phyloP scores from a whole-genome alignment of 225 moss, liverwort and hornwort species.

The Physcomitrellopsis africana region DNA sequence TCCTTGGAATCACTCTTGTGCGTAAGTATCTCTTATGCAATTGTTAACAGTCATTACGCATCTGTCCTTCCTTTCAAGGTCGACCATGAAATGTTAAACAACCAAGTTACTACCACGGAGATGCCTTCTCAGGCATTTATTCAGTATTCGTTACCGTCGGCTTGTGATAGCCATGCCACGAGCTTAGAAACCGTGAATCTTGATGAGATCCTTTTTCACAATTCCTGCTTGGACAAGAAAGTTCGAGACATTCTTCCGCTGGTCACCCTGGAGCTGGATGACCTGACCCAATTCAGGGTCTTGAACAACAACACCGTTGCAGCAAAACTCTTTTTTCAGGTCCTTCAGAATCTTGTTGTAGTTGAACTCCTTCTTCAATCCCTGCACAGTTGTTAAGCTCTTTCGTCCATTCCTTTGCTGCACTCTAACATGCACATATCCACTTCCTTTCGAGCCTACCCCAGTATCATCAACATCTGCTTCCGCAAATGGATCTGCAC shows the following conservation, averaged over 20 bases:
- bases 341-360: constrained; percentile 82
- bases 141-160: not conserved
- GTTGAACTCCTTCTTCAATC: constrained; percentile 76
- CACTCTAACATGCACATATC: constrained; percentile 80
- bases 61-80: too few species aligned
- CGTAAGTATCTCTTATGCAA: too few species aligned
- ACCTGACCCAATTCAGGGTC: constrained; percentile 78
- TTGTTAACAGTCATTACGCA: too few species aligned
- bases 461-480: constrained; percentile 77
- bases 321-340: constrained; percentile 80
- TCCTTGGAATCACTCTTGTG: too few species aligned
- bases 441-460: constrained; percentile 62
- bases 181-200: constrained; percentile 73
- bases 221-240: constrained; percentile 65
- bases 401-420: constrained; percentile 85
- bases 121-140: constrained; percentile 14
- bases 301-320: constrained; percentile 78
- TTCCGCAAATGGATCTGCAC: constrained; percentile 74
- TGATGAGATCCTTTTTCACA: constrained; percentile 79
- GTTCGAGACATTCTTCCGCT: constrained; percentile 81
- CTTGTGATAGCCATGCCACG: not conserved
- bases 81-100: too few species aligned
- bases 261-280: constrained; percentile 83
- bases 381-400: constrained; percentile 75
- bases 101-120: not conserved